Evolutionary conservation across 768 basidiomycete genomes (phyloP), one percentile per base, ranked within the genome.

Genomic region (Trametes punicea): DNA sequence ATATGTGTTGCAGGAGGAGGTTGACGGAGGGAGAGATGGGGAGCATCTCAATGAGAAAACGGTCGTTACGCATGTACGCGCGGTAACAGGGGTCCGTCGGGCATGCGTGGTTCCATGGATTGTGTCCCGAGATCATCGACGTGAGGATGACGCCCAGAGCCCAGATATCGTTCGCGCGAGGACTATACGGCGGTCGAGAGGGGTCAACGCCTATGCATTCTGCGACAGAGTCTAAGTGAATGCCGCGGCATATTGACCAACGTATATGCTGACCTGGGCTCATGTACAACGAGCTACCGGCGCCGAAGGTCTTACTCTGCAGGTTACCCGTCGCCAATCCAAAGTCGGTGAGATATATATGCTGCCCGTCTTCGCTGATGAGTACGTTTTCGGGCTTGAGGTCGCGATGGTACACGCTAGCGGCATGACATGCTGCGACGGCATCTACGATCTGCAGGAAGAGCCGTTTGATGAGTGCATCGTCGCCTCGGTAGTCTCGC

Each of bases 41-140:
- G 23, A 72, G 67, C 59, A 71, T 69, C 23, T 59, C 65, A 21
- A 83, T 84, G 13, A 98, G 81, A 74, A 95, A 95, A 23, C 68
- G 59, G 30, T 89, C 87, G 63, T 91, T 81, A 58, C 79, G 82
- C 52, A 90, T 76, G 70, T 89, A 98, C 0, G 88, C 86, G 62
- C 84, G 80, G 76, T 93, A 98, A 13, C 90, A 93, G 48, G 88
- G 84, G 72, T 98, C 95, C 25, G 82, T 74, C 0, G 73, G 67
- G 8, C 81, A 83, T 2, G 96, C 93, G 36, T 88, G 84, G 68
- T 88, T 88, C 96, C 96, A 98, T 6, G 96, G 96, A 65, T 98
- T 98, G 40, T 94, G 83, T 3, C 93, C 93, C 16, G 93, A 94
- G 20, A 89, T 83, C 44, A 98, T 83, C 69, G 96, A 97, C 67